phyloP scores from a whole-genome alignment of 208 protist species.

The Trichomonas gallinae region DNA sequence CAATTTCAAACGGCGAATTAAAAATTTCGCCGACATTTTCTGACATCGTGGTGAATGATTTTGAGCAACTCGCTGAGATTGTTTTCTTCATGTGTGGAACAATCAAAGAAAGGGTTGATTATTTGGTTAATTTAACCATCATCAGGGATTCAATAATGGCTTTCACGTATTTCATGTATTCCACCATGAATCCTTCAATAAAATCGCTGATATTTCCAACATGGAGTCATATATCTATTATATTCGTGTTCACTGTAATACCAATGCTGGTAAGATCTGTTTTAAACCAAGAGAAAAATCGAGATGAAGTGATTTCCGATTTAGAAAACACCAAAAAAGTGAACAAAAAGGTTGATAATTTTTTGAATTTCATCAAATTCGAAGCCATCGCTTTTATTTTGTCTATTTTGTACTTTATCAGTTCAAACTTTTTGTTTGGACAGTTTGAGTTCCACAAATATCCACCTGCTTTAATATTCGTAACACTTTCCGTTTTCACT shows the following conservation, averaged over 20 bases:
- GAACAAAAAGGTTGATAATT: neutral
- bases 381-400: neutral
- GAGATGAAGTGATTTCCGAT: neutral
- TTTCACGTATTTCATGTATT: neutral
- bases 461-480: neutral
- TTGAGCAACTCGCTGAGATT: neutral
- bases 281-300: neutral
- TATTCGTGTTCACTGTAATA: neutral
- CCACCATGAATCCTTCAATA: neutral
- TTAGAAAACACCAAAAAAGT: neutral
- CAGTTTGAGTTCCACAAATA: neutral
- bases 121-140: neutral
- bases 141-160: neutral
- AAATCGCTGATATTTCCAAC: neutral
- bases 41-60: neutral
- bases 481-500: neutral
- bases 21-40: too few relatives aligned
- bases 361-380: neutral
- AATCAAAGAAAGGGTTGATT: neutral
- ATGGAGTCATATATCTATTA: neutral
- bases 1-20: neutral
- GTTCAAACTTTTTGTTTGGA: neutral
- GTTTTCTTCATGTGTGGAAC: neutral
- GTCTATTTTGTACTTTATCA: neutral
- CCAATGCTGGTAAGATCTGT: neutral